Base-by-base conservation (phyloP, 208 protist species). In the Trypanosoma conorhini region DNA sequence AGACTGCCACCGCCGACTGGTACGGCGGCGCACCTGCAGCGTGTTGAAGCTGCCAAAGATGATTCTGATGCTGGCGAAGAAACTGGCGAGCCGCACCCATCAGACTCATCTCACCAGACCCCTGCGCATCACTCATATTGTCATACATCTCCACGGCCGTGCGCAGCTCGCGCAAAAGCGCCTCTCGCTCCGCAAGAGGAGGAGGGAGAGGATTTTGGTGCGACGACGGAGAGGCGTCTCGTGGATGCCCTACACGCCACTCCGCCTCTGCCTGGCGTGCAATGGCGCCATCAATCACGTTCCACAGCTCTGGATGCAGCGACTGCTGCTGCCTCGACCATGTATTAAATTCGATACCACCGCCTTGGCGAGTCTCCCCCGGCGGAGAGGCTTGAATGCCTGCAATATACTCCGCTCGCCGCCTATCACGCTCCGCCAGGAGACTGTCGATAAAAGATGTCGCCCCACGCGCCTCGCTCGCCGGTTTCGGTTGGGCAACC, bases 391-490 rank as follows among this genome's bases (percentile, higher is more conserved):
- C 26, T 26, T 24, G 40, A 24, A 9, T 59, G n/a, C 51, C 46
- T 30, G 30, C 3, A 31, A 65, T 48, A n/a, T 74, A 74, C 17
- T 46, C 33, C 59, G 44, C 68, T 22, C 68, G 68, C 0, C 68
- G 44, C 44, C 59, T 15, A 21, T 72, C 67, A n/a, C 67, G 67
- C 35, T 72, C 67, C 17, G 48, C 50, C n/a, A 72, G 48, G 40
- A 72, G 67, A 42, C 40, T 59, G 51, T 72, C 48, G 48, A 72
- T 72, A 59, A 60, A 58, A 46, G 30, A 60, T 13, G 4, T 21
- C 22, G 58, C 38, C 24, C 26, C 35, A 60, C 10, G 1, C 19
- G 17, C 21, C 8, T 35, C 19, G n/a, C 19, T 50, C 17, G 24
- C 35, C 35, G 30, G 19, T 17, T 17, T 22, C n/a, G 15, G 3